phyloP scores from a whole-genome alignment of 2,329 filamentous ascomycete genomes.

The Penicillium capsulatum region DNA sequence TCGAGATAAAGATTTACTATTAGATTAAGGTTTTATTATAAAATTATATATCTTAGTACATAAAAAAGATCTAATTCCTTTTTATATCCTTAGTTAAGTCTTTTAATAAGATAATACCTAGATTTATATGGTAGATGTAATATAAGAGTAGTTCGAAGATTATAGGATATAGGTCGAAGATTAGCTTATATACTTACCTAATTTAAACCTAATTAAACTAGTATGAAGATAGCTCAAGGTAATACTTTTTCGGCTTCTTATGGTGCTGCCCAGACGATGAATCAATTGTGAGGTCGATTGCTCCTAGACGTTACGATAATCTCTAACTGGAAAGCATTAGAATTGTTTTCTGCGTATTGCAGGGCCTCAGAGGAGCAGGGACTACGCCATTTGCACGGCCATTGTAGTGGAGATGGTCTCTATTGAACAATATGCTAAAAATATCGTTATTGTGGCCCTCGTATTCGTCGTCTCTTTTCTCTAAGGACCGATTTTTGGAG shows the following conservation, averaged over 20 bases:
- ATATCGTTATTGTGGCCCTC: conserved; percentile 1
- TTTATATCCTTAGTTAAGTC: background rate
- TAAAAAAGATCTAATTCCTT: too few species aligned
- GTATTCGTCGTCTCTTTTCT: conserved; percentile 7
- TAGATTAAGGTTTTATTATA: too few species aligned
- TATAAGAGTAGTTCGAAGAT: conserved; percentile 2
- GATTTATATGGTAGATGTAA: background rate
- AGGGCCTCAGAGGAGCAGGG: conserved; percentile 12
- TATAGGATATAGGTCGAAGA: conserved; percentile 1
- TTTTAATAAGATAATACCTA: conserved; percentile 2
- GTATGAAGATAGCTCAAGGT: conserved; percentile 1
- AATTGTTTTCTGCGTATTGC: conserved; percentile 14
- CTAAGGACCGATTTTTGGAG: conserved; percentile 9
- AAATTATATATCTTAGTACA: too few species aligned
- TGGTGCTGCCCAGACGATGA: conserved; percentile 3
- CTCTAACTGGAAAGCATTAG: conserved; percentile 1
- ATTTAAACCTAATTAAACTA: conserved; percentile 4
- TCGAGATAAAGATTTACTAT: too few species aligned
- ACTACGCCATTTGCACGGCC: conserved; percentile 10
- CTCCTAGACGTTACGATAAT: background rate
- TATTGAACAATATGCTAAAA: conserved; percentile 6
- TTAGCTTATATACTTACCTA: conserved; percentile 2
- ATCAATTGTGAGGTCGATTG: conserved; percentile 3
- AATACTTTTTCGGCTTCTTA: conserved; percentile 1
- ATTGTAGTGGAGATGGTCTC: conserved; percentile 13